Evolutionary conservation across 208 protist species (phyloP), one percentile per base, ranked within the genome.

Genomic region (Herpetomonas samuelpessoai): DNA sequence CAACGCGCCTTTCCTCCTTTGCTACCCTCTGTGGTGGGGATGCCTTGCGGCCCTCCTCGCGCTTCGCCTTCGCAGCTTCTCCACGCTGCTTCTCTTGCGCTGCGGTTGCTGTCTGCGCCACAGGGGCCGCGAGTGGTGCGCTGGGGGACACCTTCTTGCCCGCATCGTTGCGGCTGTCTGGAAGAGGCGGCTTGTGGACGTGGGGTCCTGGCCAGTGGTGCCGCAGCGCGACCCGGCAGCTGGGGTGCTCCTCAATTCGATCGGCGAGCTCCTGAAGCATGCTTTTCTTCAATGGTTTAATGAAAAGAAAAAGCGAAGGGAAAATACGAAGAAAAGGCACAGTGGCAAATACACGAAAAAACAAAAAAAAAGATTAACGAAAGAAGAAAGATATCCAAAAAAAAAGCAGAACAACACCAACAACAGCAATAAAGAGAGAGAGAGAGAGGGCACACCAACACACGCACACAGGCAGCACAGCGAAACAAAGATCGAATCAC

Each of bases 141-240:
- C n/a, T n/a, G n/a, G n/a, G n/a, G n/a, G n/a, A n/a, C n/a, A n/a
- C n/a, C n/a, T n/a, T n/a, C n/a, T n/a, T n/a, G n/a, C n/a, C n/a
- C n/a, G n/a, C n/a, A n/a, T n/a, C n/a, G n/a, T n/a, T n/a, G n/a
- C n/a, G n/a, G n/a, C n/a, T n/a, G n/a, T n/a, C n/a, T n/a, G n/a
- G n/a, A n/a, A n/a, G n/a, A n/a, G n/a, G n/a, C n/a, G n/a, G 47
- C 50, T 58, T 66, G 50, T 85, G 74, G 49, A 64, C 58, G 51
- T 81, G 79, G 2, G 74, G 69, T 10, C 74, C 71, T 44, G 79
- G 79, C 79, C 79, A 85, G 65, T 85, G 79, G 28, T 73, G 63
- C 1, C 70, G 68, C 30, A 66, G 52, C 24, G 64, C 52, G 1
- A 57, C 47, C 35, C 64, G 71, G 57, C 79, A 81, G 44, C 52